A percentile compares a stretch with the other conserved stretches of the same genome.
These are phyloP conservation scores for Hygrophorus pudorinus DNA, from an alignment of 768 basidiomycete genomes.

Conservation along the genomic window DNA sequence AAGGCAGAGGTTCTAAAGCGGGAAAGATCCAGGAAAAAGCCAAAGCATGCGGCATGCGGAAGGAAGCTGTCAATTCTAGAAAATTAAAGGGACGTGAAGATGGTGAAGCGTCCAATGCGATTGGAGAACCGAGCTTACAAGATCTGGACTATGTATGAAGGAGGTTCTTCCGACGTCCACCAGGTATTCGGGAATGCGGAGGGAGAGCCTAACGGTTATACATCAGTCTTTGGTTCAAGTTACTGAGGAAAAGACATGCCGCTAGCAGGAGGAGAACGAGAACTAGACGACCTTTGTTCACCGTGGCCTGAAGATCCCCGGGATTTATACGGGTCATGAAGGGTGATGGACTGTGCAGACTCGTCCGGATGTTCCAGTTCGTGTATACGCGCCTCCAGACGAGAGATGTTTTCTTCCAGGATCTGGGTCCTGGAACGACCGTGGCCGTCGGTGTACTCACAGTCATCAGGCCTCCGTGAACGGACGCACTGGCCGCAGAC, in stretches of 20 bases:
- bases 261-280: neutral
- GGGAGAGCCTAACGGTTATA: too few species aligned
- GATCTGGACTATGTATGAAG: too few species aligned
- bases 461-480: conserved; percentile 36
- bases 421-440: conserved; percentile 30
- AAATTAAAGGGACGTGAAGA: too few species aligned
- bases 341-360: conserved; percentile 29
- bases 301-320: conserved; percentile 8
- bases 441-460: conserved; percentile 42
- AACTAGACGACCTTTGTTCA: conserved; percentile 9
- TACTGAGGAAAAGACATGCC: neutral
- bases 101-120: too few species aligned
- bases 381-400: conserved; percentile 32
- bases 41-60: conserved; percentile 32
- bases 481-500: conserved; percentile 40
- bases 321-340: conserved; percentile 30
- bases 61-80: conserved; percentile 19
- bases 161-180: too few species aligned
- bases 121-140: too few species aligned
- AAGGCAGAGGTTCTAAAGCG: conserved; percentile 30
- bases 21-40: conserved; percentile 40
- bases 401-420: conserved; percentile 35
- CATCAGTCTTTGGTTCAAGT: too few species aligned
- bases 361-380: conserved; percentile 25
- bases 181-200: too few species aligned